phyloP scores from a whole-genome alignment of 257 asterid species.

The Solanum chiquidenum region DNA sequence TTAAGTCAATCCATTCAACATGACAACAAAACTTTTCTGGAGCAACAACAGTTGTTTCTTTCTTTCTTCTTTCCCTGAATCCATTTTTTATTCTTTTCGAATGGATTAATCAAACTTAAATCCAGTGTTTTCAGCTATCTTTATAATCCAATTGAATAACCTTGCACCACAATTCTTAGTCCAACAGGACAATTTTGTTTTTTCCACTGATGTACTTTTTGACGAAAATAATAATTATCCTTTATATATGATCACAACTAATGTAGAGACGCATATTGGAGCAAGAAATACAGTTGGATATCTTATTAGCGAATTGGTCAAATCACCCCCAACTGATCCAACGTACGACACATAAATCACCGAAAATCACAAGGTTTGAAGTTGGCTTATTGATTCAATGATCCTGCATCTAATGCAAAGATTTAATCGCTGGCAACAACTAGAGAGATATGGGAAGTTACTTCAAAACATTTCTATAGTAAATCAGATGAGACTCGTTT shows the following conservation, averaged over 20 bases:
- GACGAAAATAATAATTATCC: neutral
- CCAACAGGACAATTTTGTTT: neutral
- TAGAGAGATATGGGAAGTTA: too few relatives aligned
- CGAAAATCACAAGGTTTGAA: neutral
- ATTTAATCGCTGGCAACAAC: neutral
- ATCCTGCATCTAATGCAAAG: neutral
- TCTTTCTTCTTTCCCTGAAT: too few relatives aligned
- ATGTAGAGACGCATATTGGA: neutral
- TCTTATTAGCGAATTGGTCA: neutral
- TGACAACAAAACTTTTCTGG: neutral
- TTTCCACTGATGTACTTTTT: neutral
- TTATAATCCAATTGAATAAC: neutral
- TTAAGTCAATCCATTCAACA: neutral
- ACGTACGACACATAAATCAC: neutral
- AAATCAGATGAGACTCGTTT: too few relatives aligned
- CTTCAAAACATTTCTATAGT: too few relatives aligned
- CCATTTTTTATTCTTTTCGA: neutral
- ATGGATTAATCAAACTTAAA: neutral
- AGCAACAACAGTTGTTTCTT: too few relatives aligned
- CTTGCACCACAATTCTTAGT: neutral
- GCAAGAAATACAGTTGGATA: neutral
- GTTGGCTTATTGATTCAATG: conserved; percentile 4
- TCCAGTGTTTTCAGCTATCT: neutral
- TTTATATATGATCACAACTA: neutral
- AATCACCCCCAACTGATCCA: neutral